phyloP scores from a whole-genome alignment of 495 filamentous ascomycete genomes.

The Poronia punctata region DNA sequence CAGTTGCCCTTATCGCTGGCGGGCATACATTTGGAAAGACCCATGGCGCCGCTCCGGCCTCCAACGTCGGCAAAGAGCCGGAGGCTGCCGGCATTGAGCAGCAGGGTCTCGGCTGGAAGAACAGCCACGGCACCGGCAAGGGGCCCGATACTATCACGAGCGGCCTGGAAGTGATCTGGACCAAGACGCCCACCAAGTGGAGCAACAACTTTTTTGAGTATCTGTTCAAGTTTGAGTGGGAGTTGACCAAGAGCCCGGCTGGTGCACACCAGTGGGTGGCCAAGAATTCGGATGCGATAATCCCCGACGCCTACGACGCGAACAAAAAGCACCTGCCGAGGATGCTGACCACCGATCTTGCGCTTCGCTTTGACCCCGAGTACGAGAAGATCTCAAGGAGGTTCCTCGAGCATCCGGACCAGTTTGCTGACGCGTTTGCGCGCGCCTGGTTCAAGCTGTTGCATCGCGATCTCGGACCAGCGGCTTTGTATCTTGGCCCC shows the following conservation, averaged over 20 bases:
- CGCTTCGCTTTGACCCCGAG: conserved; percentile 59
- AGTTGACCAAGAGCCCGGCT: conserved; percentile 62
- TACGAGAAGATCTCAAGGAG: conserved; percentile 68
- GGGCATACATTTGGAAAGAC: conserved; percentile 72
- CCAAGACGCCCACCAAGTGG: conserved; percentile 61
- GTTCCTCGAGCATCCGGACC: conserved; percentile 56
- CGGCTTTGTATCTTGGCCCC: conserved; percentile 59
- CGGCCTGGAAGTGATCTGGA: conserved; percentile 69
- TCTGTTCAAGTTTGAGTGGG: conserved; percentile 71
- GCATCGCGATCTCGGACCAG: conserved; percentile 67
- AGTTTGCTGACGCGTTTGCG: conserved; percentile 58
- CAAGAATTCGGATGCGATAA: conserved; percentile 55
- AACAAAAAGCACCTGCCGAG: conserved; percentile 57
- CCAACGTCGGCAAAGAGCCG: conserved; percentile 57
- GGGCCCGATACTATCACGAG: conserved; percentile 63
- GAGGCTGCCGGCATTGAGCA: conserved; percentile 52
- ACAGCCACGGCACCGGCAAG: conserved; percentile 50
- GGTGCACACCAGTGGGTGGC: conserved; percentile 69
- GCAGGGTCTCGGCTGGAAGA: conserved; percentile 64
- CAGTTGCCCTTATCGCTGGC: conserved; percentile 66
- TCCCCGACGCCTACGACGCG: conserved; percentile 60
- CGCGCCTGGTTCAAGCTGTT: conserved; percentile 74
- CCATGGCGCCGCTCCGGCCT: conserved; percentile 55
- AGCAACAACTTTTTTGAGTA: conserved; percentile 62
- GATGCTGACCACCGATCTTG: conserved; percentile 65